These are phyloP conservation scores for Xerocomus nothofagi DNA, from an alignment of 1,284 basidiomycete genomes.

Conservation along the genomic window DNA sequence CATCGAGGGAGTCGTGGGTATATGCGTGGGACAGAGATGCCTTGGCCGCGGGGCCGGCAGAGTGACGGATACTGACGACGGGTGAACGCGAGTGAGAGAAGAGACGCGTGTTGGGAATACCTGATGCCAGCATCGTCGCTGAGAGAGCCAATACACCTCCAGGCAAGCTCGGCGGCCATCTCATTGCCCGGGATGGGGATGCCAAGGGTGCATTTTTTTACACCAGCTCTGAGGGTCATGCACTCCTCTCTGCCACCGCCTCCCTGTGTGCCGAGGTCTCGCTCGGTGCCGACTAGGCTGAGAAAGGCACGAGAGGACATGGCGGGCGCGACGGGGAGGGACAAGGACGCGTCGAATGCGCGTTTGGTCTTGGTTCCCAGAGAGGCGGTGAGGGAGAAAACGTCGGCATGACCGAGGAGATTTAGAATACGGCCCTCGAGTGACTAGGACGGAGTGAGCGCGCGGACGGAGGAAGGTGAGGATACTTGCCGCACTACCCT, in stretches of 20 bases:
- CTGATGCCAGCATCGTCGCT: slow-evolving; percentile 77
- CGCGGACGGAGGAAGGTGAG: not conserved
- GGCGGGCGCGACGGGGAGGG: slow-evolving; percentile 55
- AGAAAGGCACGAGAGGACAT: slow-evolving; percentile 48
- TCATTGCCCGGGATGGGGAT: slow-evolving; percentile 52
- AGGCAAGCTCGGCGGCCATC: slow-evolving; percentile 77
- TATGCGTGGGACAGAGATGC: slow-evolving; percentile 83
- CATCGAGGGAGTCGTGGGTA: slow-evolving; percentile 79
- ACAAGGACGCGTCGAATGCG: slow-evolving; percentile 72
- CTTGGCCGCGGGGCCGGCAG: slow-evolving; percentile 80
- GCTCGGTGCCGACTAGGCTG: slow-evolving; percentile 29
- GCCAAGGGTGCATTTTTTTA: slow-evolving; percentile 11
- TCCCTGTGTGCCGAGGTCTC: slow-evolving; percentile 30
- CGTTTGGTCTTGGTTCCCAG: slow-evolving; percentile 88
- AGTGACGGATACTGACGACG: slow-evolving; percentile 69
- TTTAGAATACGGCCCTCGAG: slow-evolving; percentile 83
- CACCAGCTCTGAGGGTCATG: slow-evolving; percentile 23
- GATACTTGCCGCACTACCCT: slow-evolving; percentile 82
- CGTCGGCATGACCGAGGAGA: slow-evolving; percentile 90
- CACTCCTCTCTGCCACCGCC: slow-evolving; percentile 27
- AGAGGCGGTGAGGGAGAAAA: slow-evolving; percentile 80
- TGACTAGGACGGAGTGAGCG: slow-evolving; percentile 46
- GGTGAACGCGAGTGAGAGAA: slow-evolving; percentile 7
- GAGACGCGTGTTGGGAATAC: slow-evolving; percentile 39
- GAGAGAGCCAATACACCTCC: slow-evolving; percentile 73